Evolutionary conservation across 2,329 filamentous ascomycete species (phyloP).

Genomic region (Xylariales sp.): DNA sequence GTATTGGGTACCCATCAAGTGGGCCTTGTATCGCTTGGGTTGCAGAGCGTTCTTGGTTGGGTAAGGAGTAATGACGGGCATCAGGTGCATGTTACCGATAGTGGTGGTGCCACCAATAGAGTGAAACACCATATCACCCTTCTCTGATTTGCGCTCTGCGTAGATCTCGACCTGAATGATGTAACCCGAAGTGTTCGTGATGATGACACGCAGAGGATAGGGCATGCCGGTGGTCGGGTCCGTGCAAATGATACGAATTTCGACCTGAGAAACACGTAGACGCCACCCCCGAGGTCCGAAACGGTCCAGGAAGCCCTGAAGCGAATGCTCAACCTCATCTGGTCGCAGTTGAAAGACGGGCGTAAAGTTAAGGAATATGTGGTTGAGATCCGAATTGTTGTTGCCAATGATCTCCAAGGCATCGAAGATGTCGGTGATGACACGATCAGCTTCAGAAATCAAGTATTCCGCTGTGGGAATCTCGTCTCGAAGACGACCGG

Average conservation of each 20-base stretch:
- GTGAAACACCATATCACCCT: constrained; percentile 97
- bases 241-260: constrained; percentile 98
- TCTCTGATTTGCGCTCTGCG: constrained; percentile 95
- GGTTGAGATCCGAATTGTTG: constrained; percentile 98
- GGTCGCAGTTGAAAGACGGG: constrained; percentile 92
- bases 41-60: constrained; percentile 98
- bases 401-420: constrained; percentile 97
- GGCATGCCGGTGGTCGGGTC: constrained; percentile 78
- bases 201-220: constrained; percentile 90
- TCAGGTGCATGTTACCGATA: constrained; percentile 90
- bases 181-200: constrained; percentile 97
- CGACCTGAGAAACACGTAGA: constrained; percentile 91
- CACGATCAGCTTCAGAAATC: constrained; percentile 90
- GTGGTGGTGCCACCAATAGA: constrained; percentile 93
- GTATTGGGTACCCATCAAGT: constrained; percentile 98
- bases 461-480: constrained; percentile 98
- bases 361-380: constrained; percentile 99
- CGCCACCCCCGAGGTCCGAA: constrained; percentile 95
- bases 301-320: constrained; percentile 92
- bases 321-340: constrained; percentile 82
- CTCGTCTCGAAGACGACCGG: constrained; percentile 90
- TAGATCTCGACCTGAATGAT: constrained; percentile 98
- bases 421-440: constrained; percentile 97
- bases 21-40: constrained; percentile 98
- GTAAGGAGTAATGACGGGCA: constrained; percentile 87